A percentile compares a stretch with the other conserved stretches of the same genome.
Conservation (phyloP, 345 rosid genomes). For the Kernera saxatilis region DNA sequence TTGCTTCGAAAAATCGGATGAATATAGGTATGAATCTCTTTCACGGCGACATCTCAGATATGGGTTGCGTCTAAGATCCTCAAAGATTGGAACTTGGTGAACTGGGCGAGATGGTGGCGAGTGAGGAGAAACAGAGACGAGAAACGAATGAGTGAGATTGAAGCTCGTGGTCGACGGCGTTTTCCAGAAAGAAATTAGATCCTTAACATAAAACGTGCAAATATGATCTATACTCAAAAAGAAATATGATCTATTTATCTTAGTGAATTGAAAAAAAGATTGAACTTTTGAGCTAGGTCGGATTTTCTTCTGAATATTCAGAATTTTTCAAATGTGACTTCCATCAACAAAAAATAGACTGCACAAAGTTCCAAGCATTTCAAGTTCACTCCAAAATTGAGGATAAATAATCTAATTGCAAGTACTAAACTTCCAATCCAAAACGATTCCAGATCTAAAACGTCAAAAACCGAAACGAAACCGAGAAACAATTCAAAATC, state of each 20-base stretch:
- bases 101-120: no score
- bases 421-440: not conserved
- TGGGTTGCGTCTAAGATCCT: no score
- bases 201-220: no score
- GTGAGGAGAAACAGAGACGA: no score
- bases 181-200: no score
- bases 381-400: not conserved
- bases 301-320: not conserved
- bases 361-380: not conserved
- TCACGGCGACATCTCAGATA: no score
- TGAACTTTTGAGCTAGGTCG: not conserved
- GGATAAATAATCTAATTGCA: not conserved
- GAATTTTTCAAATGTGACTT: not conserved
- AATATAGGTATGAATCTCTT: conserved; percentile 75
- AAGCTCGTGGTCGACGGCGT: no score
- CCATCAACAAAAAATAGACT: not conserved
- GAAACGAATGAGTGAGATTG: no score
- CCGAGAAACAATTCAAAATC: not conserved
- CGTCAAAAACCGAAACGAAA: not conserved
- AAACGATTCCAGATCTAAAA: not conserved
- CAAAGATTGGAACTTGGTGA: no score
- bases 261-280: not conserved
- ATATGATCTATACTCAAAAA: not conserved
- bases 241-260: not conserved
- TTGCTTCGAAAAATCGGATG: conserved; percentile 44